Evolutionary conservation across 2,329 filamentous ascomycete species (phyloP).

Genomic region (Cyphellophora europaea): DNA sequence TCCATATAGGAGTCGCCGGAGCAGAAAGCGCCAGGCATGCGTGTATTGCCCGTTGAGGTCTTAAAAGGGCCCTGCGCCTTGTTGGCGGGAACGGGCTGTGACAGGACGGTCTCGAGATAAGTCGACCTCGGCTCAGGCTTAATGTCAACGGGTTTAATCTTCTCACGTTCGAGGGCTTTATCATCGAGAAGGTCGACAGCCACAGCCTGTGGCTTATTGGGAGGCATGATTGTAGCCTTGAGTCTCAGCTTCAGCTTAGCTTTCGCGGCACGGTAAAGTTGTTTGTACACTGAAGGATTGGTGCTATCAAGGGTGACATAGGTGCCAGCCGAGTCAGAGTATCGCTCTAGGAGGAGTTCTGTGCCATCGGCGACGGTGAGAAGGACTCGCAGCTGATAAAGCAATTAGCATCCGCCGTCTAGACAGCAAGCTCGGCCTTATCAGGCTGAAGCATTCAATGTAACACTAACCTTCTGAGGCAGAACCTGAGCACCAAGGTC

Average conservation of each 20-base stretch:
- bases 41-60: constrained; percentile 9
- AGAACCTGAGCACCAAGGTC: constrained; percentile 69
- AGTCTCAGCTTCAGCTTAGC: constrained; percentile 96
- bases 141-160: constrained; percentile 9
- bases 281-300: constrained; percentile 84
- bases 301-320: constrained; percentile 71
- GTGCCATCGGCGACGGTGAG: constrained; percentile 56
- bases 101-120: constrained; percentile 34
- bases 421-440: not conserved
- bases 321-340: constrained; percentile 79
- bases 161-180: constrained; percentile 6
- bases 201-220: constrained; percentile 4
- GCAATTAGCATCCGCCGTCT: not conserved
- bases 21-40: constrained; percentile 15
- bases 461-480: constrained; percentile 68
- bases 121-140: constrained; percentile 22
- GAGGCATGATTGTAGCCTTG: constrained; percentile 49
- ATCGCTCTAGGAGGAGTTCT: constrained; percentile 71
- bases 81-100: constrained; percentile 10
- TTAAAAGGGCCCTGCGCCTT: constrained; percentile 7
- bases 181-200: constrained; percentile 7
- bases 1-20: constrained; percentile 5
- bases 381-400: constrained; percentile 56
- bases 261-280: constrained; percentile 91
- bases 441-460: constrained; percentile 1